These are phyloP conservation scores for Wickerhamiella sergipiensis DNA, from an alignment of 805 yeast genomes.

Conservation along the genomic window DNA sequence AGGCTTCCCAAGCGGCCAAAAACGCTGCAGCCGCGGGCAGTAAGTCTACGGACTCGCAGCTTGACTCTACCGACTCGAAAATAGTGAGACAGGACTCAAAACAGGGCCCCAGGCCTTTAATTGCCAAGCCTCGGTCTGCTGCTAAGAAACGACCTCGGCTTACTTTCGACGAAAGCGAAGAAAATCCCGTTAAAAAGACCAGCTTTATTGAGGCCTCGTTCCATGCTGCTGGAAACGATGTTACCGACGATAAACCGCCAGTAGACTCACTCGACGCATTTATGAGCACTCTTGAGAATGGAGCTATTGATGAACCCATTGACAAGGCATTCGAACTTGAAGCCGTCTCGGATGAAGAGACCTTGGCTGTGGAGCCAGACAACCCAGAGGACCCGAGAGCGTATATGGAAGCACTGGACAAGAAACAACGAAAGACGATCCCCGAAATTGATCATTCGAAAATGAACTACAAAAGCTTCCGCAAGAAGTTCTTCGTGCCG, in stretches of 20 bases:
- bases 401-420: conserved; percentile 12
- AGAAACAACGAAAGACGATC: conserved; percentile 34
- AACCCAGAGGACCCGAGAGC: background rate
- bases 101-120: too few relatives aligned
- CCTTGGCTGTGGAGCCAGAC: background rate
- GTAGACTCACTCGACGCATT: background rate
- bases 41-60: too few relatives aligned
- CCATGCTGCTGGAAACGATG: background rate
- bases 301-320: background rate
- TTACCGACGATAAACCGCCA: background rate
- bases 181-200: background rate
- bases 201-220: background rate
- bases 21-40: too few relatives aligned
- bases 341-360: background rate
- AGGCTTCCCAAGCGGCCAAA: conserved; percentile 1
- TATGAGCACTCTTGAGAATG: background rate
- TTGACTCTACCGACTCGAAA: too few relatives aligned
- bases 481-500: conserved; percentile 50
- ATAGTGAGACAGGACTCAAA: too few relatives aligned
- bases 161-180: background rate
- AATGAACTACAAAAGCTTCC: conserved; percentile 38
- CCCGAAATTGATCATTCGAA: conserved; percentile 34
- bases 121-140: background rate
- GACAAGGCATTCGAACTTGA: background rate
- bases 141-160: background rate